These are phyloP conservation scores for Peronospora belbahrii DNA, from an alignment of 352 stramenopile genomes.

Conservation along the genomic window DNA sequence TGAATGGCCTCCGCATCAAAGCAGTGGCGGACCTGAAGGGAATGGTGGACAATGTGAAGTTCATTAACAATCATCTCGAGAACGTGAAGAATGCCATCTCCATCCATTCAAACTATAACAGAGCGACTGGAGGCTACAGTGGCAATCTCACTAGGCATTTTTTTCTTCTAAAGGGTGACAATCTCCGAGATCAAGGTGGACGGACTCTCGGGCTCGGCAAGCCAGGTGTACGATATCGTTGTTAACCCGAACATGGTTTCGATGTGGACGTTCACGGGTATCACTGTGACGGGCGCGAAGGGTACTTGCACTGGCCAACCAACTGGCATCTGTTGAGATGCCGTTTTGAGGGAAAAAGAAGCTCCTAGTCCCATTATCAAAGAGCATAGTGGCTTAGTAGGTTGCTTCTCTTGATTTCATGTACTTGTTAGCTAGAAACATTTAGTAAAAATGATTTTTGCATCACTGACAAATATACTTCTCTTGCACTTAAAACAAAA, in stretches of 20 bases:
- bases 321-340: slow-evolving; percentile 7
- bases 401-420: no score
- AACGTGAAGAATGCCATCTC: slow-evolving; percentile 14
- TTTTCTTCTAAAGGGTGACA: slow-evolving; percentile 14
- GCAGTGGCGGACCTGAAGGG: slow-evolving; percentile 10
- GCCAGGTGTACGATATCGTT: slow-evolving; percentile 16
- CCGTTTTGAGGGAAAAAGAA: no score
- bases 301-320: slow-evolving; percentile 14
- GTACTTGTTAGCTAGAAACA: no score
- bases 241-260: slow-evolving; percentile 14
- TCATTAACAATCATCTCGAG: slow-evolving; percentile 9
- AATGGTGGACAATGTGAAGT: slow-evolving; percentile 10
- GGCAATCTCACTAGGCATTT: slow-evolving; percentile 11
- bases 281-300: slow-evolving; percentile 11
- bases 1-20: slow-evolving; percentile 20
- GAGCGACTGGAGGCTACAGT: slow-evolving; percentile 4
- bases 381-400: no score
- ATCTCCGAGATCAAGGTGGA: slow-evolving; percentile 20
- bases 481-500: no score
- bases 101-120: slow-evolving; percentile 16
- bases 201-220: slow-evolving; percentile 11
- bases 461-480: no score
- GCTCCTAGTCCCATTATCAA: no score
- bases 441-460: no score
- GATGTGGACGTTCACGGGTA: slow-evolving; percentile 14